A percentile compares a stretch with the other conserved stretches of the same genome.
Evolutionary conservation across 257 asterid species (phyloP).

Genomic region (Lantana camara): DNA sequence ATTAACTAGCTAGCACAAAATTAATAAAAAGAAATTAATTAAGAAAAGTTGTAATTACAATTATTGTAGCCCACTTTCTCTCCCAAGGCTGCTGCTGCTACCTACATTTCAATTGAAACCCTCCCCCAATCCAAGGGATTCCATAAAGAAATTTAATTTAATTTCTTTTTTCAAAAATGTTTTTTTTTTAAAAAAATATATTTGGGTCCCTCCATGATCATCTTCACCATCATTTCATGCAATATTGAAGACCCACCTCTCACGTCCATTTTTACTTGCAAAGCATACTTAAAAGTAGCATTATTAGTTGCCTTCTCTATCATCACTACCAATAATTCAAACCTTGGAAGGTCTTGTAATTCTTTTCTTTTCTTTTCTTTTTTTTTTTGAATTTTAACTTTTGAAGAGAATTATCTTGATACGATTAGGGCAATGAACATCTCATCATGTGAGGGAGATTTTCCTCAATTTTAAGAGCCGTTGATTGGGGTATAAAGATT

Average conservation of each 20-base stretch:
- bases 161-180: no score
- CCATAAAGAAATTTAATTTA: no score
- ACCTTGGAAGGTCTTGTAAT: constrained; percentile 23
- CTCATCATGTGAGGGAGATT: constrained; percentile 43
- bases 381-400: constrained; percentile 18
- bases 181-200: no score
- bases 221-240: constrained; percentile 74
- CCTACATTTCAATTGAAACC: constrained; percentile 30
- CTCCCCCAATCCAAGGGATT: constrained; percentile 81
- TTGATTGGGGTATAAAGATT: constrained; percentile 38
- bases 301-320: constrained; percentile 36
- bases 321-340: constrained; percentile 43
- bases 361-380: not conserved
- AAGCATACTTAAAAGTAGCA: constrained; percentile 59
- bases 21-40: no score
- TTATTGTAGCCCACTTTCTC: constrained; percentile 45
- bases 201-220: constrained; percentile 83
- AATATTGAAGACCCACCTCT: constrained; percentile 49
- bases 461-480: constrained; percentile 37
- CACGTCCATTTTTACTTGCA: constrained; percentile 50
- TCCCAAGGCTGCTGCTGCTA: constrained; percentile 52
- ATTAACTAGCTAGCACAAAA: no score
- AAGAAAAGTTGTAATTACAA: constrained; percentile 29
- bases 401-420: not conserved
- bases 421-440: constrained; percentile 66